Base-by-base conservation (phyloP, 495 filamentous ascomycete species). In the Cairneyella variabilis region DNA sequence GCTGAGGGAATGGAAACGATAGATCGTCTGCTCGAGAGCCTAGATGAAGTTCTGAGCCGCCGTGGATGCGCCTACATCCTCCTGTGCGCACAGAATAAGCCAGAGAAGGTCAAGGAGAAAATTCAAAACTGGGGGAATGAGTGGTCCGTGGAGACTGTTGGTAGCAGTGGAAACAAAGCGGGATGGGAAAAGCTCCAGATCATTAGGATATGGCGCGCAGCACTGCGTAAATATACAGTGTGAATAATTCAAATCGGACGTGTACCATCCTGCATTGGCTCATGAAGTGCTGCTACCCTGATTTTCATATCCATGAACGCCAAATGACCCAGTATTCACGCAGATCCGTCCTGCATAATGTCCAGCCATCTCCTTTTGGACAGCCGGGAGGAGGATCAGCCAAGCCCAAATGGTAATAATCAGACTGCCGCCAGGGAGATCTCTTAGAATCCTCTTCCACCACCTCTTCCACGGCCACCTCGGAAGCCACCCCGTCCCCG, bases 151-250 rank as follows among this genome's bases (percentile, higher is more conserved):
- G 85, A 90, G 70, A 86, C 76, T n/a, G 90, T 92, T 10, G 87
- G 87, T 36, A 78, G 74, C 26, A 96, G 89, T 71, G 93, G 92
- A 46, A 87, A 82, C 75, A 74, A 83, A 65, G 93, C 83, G 27
- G 92, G 92, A 0, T 96, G 93, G 92, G 93, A 98, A 72, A 91
- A 82, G 67, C 70, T 95, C 67, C 82, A 85, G 56, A 83, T 93
- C 63, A 66, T 95, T 48, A 81, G 90, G 67, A 88, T 93, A 58
- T 91, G 85, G 84, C 73, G 75, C 21, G n/a, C 28, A 41, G 18
- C 36, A 39, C 25, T 34, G 30, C 37, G 9, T 22, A 40, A 25
- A 14, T 32, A 9, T 25, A 28, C 14, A 9, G 18, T 14, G 25
- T 42, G 36, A 28, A 6, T 26, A 40, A 40, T 40, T 9, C 10